These are phyloP conservation scores for Penicillium sclerotigenum DNA, from an alignment of 2,329 filamentous ascomycete genomes.

Conservation along the genomic window DNA sequence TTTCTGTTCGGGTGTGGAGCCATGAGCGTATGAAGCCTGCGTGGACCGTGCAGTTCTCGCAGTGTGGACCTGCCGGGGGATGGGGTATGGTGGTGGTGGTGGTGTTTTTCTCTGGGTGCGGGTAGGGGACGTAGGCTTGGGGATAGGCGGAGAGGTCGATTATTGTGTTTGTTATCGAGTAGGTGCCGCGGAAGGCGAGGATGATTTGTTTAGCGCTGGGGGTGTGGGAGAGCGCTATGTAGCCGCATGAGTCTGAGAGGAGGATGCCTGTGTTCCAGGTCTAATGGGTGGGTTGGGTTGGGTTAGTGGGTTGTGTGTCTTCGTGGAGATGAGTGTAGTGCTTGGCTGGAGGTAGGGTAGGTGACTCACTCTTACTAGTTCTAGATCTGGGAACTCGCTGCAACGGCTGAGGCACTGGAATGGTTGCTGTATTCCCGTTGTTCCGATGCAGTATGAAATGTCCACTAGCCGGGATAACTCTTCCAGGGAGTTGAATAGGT, in stretches of 20 bases:
- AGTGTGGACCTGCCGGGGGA: constrained; percentile 54
- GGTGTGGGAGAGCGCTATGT: constrained; percentile 79
- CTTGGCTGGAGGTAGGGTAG: not conserved
- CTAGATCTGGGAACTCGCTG: constrained; percentile 73
- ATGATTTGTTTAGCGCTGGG: constrained; percentile 64
- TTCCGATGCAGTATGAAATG: constrained; percentile 89
- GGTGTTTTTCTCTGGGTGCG: constrained; percentile 44
- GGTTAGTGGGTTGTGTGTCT: not conserved
- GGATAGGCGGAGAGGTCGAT: constrained; percentile 85
- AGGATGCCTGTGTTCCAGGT: constrained; percentile 89
- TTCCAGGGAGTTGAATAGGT: constrained; percentile 77
- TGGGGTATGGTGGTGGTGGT: not conserved
- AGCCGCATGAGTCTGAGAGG: constrained; percentile 88
- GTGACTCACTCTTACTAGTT: constrained; percentile 61
- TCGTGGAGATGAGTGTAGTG: not conserved
- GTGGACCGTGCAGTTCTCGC: constrained; percentile 87
- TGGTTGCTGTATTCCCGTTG: constrained; percentile 73
- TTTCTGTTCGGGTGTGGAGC: constrained; percentile 66
- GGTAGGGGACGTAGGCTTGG: constrained; percentile 88
- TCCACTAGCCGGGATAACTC: constrained; percentile 89
- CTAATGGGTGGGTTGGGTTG: constrained; percentile 23
- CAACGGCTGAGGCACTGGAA: constrained; percentile 86
- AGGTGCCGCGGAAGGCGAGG: constrained; percentile 89
- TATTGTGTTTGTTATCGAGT: constrained; percentile 88
- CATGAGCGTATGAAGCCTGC: constrained; percentile 85